Percentiles rank a stretch among this genome's conserved stretches.
phyloP scores from a whole-genome alignment of 768 basidiomycete genomes.

The Tylopilus vinaceipallidus region DNA sequence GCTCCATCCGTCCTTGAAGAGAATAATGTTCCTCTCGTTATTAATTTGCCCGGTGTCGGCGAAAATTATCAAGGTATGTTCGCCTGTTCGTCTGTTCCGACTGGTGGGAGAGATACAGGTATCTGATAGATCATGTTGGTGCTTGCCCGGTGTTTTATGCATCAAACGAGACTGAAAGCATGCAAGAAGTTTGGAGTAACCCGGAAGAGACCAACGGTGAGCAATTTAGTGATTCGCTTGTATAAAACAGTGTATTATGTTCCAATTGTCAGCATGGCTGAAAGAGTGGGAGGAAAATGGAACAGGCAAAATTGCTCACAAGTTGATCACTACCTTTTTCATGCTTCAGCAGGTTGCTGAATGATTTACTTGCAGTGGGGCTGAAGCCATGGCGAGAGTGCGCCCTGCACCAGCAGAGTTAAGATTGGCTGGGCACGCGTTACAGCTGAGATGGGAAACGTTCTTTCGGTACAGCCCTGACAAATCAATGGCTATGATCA shows the following conservation, averaged over 20 bases:
- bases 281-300: constrained; percentile 38
- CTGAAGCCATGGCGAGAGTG: constrained; percentile 56
- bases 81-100: not conserved
- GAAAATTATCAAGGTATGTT: constrained; percentile 40
- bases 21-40: constrained; percentile 42
- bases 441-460: constrained; percentile 47
- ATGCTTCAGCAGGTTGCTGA: not conserved
- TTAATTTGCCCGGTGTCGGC: not conserved
- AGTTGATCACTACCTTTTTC: constrained; percentile 37
- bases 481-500: constrained; percentile 50
- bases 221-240: constrained; percentile 16
- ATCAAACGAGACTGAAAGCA: constrained; percentile 43
- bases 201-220: constrained; percentile 39
- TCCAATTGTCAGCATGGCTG: constrained; percentile 20
- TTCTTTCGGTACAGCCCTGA: constrained; percentile 51
- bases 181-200: constrained; percentile 44
- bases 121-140: constrained; percentile 28
- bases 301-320: constrained; percentile 49
- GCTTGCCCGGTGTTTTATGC: constrained; percentile 35
- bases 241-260: not conserved
- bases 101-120: not conserved
- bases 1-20: constrained; percentile 43
- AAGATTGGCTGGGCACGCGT: constrained; percentile 43
- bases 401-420: constrained; percentile 50
- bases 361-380: constrained; percentile 34